Evolutionary conservation across 2,329 filamentous ascomycete species (phyloP).

Genomic region (Pseudofabraea citricarpa): DNA sequence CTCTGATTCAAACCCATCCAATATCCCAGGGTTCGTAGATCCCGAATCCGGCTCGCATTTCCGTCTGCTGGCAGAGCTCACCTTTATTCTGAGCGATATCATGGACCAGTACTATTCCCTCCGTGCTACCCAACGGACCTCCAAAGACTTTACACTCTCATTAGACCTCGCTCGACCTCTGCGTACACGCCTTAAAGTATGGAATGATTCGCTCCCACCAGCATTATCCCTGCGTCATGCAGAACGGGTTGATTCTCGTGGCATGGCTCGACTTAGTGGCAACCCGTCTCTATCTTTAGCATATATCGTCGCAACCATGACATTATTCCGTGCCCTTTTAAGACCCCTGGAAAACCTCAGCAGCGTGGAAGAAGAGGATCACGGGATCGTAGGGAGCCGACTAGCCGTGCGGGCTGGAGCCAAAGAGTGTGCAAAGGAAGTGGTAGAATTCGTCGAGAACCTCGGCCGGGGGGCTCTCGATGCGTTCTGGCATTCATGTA

Average conservation of each 20-base stretch:
- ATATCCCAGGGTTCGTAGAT: constrained; percentile 16
- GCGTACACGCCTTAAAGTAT: constrained; percentile 23
- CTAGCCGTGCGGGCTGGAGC: constrained; percentile 23
- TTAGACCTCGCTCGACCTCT: constrained; percentile 25
- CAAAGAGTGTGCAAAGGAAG: constrained; percentile 26
- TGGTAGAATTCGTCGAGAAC: constrained; percentile 27
- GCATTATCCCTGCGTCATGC: constrained; percentile 16
- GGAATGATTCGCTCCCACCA: constrained; percentile 27
- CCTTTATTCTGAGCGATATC: constrained; percentile 28
- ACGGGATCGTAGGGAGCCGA: constrained; percentile 15
- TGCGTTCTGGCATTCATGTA: constrained; percentile 28
- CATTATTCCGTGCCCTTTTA: constrained; percentile 28
- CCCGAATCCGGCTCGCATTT: constrained; percentile 24
- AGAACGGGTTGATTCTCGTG: constrained; percentile 17
- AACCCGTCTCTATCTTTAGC: constrained; percentile 28
- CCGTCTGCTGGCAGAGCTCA: constrained; percentile 24
- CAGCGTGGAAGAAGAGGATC: constrained; percentile 20
- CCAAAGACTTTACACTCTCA: constrained; percentile 24
- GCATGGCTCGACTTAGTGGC: constrained; percentile 21
- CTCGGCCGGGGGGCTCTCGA: constrained; percentile 22
- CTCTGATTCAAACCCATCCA: constrained; percentile 11
- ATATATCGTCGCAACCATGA: constrained; percentile 31
- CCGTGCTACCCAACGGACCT: constrained; percentile 23
- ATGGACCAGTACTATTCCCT: constrained; percentile 27
- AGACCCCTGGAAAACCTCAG: constrained; percentile 25